Evolutionary conservation across 1,139 yeast genomes (phyloP), one percentile per base, ranked within the genome.

Genomic region (Debaryomyces udenii): DNA sequence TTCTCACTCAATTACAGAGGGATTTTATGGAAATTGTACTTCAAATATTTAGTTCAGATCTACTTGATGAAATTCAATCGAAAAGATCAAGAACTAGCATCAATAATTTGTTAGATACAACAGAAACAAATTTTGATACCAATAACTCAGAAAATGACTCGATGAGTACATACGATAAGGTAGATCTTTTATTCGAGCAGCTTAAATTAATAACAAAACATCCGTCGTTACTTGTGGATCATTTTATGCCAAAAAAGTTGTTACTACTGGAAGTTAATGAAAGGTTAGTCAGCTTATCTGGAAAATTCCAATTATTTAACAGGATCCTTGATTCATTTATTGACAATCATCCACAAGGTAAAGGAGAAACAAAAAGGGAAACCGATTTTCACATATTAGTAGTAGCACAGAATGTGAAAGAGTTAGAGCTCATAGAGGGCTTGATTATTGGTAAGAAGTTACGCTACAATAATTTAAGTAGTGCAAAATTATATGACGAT

Each of bases 191-290:
- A 20, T 70, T 72, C 39, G 74, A 76, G 9, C 83, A 79, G 51
- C 56, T 83, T 7, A 56, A 68, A 24, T 70, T 74, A 14, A 65
- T 83, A 0, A 68, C 75, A 2, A 79, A 76, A 51, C 90, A 86
- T 56, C 89, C 91, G 1, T 80, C 84, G 29, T 62, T 85, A 33
- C 56, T 85, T 30, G 90, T 85, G 26, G 87, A 84, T 52, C 93
- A 86, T 57, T 85, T 81, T 51, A 81, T 85, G 55, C 89, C 93
- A 9, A 78, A 81, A 47, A 81, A 82, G 43, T 64, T 85, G 44
- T 57, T 86, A 14, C 62, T 83, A 30, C 76, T 80, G 80, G 87
- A 83, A 47, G 71, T 85, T 1, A 83, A 78, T 44, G 81, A 79
- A 43, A 61, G 76, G 34, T 62, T 84, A 37, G 64, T 72, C 30